phyloP scores from a whole-genome alignment of 2,329 filamentous ascomycete species.

The Pseudomassariella vexata region DNA sequence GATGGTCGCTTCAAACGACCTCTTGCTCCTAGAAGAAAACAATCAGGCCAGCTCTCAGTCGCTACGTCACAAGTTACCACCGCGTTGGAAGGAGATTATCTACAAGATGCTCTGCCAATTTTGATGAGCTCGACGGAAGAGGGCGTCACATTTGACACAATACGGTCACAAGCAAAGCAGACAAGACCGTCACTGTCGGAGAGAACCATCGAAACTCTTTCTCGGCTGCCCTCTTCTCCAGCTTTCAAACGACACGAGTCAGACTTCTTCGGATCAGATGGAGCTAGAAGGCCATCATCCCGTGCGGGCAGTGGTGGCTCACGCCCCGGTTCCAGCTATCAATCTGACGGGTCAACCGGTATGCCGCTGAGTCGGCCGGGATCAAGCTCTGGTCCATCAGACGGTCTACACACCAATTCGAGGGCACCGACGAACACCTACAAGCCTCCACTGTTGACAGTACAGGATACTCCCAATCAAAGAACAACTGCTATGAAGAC shows the following conservation, averaged over 20 bases:
- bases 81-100: conserved; percentile 13
- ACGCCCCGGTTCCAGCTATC: conserved; percentile 54
- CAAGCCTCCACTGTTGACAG: conserved; percentile 35
- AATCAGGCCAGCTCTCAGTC: conserved; percentile 16
- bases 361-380: conserved; percentile 48
- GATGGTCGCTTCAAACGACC: conserved; percentile 17
- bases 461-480: conserved; percentile 37
- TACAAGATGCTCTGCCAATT: conserved; percentile 14
- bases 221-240: conserved; percentile 73
- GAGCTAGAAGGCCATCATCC: conserved; percentile 49
- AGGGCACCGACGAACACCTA: conserved; percentile 38
- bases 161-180: conserved; percentile 13
- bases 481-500: conserved; percentile 28
- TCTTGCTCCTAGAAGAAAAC: conserved; percentile 12
- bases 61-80: no score
- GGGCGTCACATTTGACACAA: conserved; percentile 17
- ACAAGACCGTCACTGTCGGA: conserved; percentile 65
- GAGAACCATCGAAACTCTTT: conserved; percentile 78
- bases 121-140: conserved; percentile 14
- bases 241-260: conserved; percentile 60
- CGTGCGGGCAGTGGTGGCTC: conserved; percentile 39
- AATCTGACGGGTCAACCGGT: conserved; percentile 50
- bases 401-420: conserved; percentile 30
- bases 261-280: conserved; percentile 65
- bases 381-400: conserved; percentile 46